Conservation (phyloP, 148 eudicot genomes). For the Spergularia bocconei region DNA sequence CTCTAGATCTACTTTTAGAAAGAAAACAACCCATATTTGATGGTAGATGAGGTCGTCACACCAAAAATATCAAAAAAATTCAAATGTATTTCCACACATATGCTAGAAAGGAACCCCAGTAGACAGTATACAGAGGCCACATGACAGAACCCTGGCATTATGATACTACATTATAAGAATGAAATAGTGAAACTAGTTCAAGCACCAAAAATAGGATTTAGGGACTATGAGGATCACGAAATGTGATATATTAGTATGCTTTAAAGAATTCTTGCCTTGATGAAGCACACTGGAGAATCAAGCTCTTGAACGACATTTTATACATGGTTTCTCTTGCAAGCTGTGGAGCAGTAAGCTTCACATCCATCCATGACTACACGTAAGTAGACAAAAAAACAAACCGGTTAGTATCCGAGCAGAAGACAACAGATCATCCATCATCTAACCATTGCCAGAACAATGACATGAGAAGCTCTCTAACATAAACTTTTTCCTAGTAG, state of each 20-base stretch:
- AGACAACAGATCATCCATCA: background rate
- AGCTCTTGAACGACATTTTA: slow-evolving; percentile 66
- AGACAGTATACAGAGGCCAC: background rate
- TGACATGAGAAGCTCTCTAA: background rate
- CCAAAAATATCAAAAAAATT: background rate
- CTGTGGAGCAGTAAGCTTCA: slow-evolving; percentile 94
- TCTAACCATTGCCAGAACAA: background rate
- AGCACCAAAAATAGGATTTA: background rate
- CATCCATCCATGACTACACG: slow-evolving; percentile 81
- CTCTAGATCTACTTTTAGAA: background rate
- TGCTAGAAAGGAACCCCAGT: background rate
- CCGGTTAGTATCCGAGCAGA: background rate
- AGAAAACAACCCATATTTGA: background rate
- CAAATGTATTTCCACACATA: background rate
- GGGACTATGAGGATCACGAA: background rate
- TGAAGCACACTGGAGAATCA: slow-evolving; percentile 63
- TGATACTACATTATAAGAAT: background rate
- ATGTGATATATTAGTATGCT: background rate
- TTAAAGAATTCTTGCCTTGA: slow-evolving; percentile 55
- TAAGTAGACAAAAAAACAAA: background rate
- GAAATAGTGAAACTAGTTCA: background rate
- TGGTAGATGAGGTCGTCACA: background rate
- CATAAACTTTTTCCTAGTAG: too few relatives aligned
- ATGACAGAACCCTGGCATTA: background rate
- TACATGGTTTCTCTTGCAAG: slow-evolving; percentile 84